Conservation (phyloP, 805 yeast genomes). For the Candida odintsovae region DNA sequence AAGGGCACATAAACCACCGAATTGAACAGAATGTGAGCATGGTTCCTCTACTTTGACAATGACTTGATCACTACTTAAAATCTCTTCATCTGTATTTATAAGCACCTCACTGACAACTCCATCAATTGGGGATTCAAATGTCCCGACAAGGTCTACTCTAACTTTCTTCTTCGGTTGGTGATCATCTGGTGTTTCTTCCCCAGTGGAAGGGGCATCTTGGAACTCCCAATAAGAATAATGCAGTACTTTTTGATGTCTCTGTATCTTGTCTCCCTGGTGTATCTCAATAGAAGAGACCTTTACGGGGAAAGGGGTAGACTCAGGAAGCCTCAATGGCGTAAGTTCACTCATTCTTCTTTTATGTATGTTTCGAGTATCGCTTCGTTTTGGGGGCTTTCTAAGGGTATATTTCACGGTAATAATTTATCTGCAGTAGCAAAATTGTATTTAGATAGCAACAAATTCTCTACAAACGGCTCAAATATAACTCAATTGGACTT, state of each 20-base stretch:
- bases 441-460: too few species aligned
- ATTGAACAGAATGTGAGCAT: slow-evolving; percentile 89
- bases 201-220: slow-evolving; percentile 28
- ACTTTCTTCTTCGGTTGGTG: slow-evolving; percentile 25
- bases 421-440: too few species aligned
- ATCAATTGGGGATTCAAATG: slow-evolving; percentile 78
- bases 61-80: slow-evolving; percentile 39
- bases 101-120: slow-evolving; percentile 54
- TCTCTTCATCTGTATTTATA: slow-evolving; percentile 53
- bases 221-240: slow-evolving; percentile 42
- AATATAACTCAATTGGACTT: background rate
- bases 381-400: background rate
- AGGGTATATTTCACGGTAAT: too few species aligned
- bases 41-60: slow-evolving; percentile 67
- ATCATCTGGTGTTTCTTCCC: slow-evolving; percentile 18
- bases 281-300: slow-evolving; percentile 30
- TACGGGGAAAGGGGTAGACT: slow-evolving; percentile 32
- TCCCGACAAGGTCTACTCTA: slow-evolving; percentile 63
- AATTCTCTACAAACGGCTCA: background rate
- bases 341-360: slow-evolving; percentile 12
- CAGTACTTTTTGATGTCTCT: slow-evolving; percentile 31
- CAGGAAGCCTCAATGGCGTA: slow-evolving; percentile 20
- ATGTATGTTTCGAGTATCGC: background rate
- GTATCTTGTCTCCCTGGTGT: slow-evolving; percentile 26
- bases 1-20: slow-evolving; percentile 22